These are phyloP conservation scores for Sporothrix dimorphospora DNA, from an alignment of 2,329 filamentous ascomycete species.

Conservation along the genomic window DNA sequence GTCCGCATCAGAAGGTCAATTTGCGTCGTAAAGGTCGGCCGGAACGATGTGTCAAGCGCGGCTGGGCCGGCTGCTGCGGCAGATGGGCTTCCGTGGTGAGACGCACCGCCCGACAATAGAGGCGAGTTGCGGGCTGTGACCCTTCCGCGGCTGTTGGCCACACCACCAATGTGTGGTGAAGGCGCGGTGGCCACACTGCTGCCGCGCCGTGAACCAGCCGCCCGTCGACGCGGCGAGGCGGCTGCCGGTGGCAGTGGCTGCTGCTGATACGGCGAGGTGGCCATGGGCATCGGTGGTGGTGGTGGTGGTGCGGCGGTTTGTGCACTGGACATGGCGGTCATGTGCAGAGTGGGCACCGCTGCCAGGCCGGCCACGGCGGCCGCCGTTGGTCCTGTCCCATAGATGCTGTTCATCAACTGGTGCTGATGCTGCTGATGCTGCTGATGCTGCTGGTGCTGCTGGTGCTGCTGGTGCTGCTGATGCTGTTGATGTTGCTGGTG, in stretches of 20 bases:
- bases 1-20: slow-evolving; percentile 88
- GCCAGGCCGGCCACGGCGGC: not conserved
- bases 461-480: slow-evolving; percentile 16
- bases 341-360: not conserved
- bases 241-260: not conserved
- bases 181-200: slow-evolving; percentile 11
- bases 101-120: not conserved
- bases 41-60: slow-evolving; percentile 38
- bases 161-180: not conserved
- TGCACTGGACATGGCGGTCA: not conserved
- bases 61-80: slow-evolving; percentile 50
- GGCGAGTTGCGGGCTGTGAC: slow-evolving; percentile 3
- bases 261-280: slow-evolving; percentile 15
- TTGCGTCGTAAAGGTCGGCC: slow-evolving; percentile 70
- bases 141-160: not conserved
- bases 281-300: slow-evolving; percentile 11
- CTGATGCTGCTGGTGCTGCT: slow-evolving; percentile 6
- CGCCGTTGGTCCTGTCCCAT: not conserved
- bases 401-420: not conserved
- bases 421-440: slow-evolving; percentile 20
- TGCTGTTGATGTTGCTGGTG: not conserved
- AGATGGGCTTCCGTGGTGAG: slow-evolving; percentile 43
- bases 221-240: not conserved
- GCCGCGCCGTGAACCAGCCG: not conserved
- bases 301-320: not conserved